Evolutionary conservation across 2,329 filamentous ascomycete species (phyloP).

Genomic region (Penicillium sp.): DNA sequence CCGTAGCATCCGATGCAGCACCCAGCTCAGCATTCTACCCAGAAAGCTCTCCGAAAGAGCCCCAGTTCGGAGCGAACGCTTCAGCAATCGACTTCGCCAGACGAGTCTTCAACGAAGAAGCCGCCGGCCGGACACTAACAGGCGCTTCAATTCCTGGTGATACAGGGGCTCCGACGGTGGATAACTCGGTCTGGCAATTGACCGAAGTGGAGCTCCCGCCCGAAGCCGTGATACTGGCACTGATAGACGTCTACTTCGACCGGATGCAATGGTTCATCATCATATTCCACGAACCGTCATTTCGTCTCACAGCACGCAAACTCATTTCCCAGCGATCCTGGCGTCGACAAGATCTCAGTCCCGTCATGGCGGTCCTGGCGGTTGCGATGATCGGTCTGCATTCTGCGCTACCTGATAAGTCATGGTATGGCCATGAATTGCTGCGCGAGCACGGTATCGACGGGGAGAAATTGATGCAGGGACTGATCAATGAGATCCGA

Average conservation of each 20-base stretch:
- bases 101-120: slow-evolving; percentile 20
- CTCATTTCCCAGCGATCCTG: slow-evolving; percentile 12
- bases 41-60: slow-evolving; percentile 7
- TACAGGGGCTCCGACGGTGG: slow-evolving; percentile 6
- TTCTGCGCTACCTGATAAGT: slow-evolving; percentile 16
- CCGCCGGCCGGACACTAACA: slow-evolving; percentile 16
- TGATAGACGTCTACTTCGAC: slow-evolving; percentile 23
- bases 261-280: slow-evolving; percentile 24
- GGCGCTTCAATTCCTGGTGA: slow-evolving; percentile 17
- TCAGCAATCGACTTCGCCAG: slow-evolving; percentile 23
- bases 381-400: slow-evolving; percentile 20
- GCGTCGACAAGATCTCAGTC: slow-evolving; percentile 17
- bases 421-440: slow-evolving; percentile 15
- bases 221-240: slow-evolving; percentile 10
- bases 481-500: slow-evolving; percentile 10
- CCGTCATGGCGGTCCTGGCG: slow-evolving; percentile 14
- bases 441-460: slow-evolving; percentile 5
- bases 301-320: slow-evolving; percentile 11
- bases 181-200: slow-evolving; percentile 15
- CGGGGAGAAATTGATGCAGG: slow-evolving; percentile 6
- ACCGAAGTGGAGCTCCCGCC: slow-evolving; percentile 17
- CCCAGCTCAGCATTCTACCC: background rate
- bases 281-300: slow-evolving; percentile 16
- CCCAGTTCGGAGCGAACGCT: slow-evolving; percentile 18
- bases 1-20: background rate